phyloP scores from a whole-genome alignment of 2,329 filamentous ascomycete species.

The Scleromitrula shiraiana region DNA sequence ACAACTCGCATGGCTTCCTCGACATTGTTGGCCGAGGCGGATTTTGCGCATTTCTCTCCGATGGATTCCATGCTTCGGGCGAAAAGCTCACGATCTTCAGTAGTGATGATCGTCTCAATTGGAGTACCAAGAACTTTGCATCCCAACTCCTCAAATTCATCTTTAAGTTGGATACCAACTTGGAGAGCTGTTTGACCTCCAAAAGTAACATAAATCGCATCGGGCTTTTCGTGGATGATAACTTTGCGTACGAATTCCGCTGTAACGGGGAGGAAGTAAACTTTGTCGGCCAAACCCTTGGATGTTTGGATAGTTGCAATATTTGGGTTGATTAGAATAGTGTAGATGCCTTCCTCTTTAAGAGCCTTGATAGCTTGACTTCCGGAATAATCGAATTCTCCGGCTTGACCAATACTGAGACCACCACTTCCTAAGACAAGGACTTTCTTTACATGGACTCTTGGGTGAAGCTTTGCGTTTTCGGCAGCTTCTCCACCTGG shows the following conservation, averaged over 20 bases:
- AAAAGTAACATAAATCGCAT: constrained; percentile 95
- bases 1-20: constrained; percentile 89
- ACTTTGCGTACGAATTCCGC: constrained; percentile 97
- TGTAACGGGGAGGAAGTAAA: constrained; percentile 97
- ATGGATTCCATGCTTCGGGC: constrained; percentile 86
- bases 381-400: constrained; percentile 99
- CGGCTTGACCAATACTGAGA: constrained; percentile 92
- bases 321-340: constrained; percentile 94
- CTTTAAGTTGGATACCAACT: constrained; percentile 88
- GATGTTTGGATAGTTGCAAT: constrained; percentile 98
- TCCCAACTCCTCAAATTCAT: constrained; percentile 88
- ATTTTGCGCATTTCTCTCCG: constrained; percentile 98
- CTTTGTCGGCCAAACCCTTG: constrained; percentile 90
- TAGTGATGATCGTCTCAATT: constrained; percentile 87
- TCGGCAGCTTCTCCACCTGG: constrained; percentile 76
- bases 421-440: constrained; percentile 93
- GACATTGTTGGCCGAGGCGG: constrained; percentile 82
- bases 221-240: constrained; percentile 89
- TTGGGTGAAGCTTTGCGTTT: constrained; percentile 67
- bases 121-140: constrained; percentile 95
- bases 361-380: constrained; percentile 86
- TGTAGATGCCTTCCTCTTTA: constrained; percentile 87
- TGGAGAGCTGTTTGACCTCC: constrained; percentile 97
- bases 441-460: constrained; percentile 96
- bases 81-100: constrained; percentile 93